phyloP scores from a whole-genome alignment of 306 rosid species.

The Cicer yamashitae region DNA sequence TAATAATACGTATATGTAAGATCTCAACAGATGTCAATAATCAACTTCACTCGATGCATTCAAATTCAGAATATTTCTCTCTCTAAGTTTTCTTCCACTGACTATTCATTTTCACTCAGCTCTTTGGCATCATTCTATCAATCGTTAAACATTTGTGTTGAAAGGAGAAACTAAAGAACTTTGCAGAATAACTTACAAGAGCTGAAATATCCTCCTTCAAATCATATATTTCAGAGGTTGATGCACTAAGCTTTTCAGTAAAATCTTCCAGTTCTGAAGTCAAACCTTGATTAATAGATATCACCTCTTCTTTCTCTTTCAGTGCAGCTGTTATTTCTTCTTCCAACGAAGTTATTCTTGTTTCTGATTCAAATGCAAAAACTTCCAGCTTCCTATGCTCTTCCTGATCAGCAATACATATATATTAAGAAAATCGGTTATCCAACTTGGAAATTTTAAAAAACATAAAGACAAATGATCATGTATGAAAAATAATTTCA shows the following conservation, averaged over 20 bases:
- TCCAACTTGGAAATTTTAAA: not conserved
- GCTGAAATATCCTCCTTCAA: constrained; percentile 68
- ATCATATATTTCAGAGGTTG: constrained; percentile 57
- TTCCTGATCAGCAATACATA: constrained; percentile 59
- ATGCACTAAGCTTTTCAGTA: constrained; percentile 58
- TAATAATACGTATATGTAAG: not conserved
- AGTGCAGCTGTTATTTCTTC: constrained; percentile 57
- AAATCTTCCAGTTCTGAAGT: constrained; percentile 66
- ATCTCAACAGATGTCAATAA: constrained; percentile 8
- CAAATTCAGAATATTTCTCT: constrained; percentile 16
- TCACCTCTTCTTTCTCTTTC: constrained; percentile 66
- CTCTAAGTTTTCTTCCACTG: not conserved
- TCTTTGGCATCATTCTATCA: constrained; percentile 12
- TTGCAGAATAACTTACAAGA: constrained; percentile 67
- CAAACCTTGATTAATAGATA: constrained; percentile 63
- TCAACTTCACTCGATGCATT: not conserved
- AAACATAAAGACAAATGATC: not conserved
- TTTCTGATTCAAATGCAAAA: constrained; percentile 72
- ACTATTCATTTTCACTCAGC: constrained; percentile 7
- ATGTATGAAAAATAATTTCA: constrained; percentile 6
- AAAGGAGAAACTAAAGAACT: constrained; percentile 22
- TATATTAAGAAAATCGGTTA: constrained; percentile 10
- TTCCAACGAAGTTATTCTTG: constrained; percentile 69
- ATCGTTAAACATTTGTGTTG: not conserved
- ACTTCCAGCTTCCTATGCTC: constrained; percentile 75